phyloP scores from a whole-genome alignment of 108 stramenopile genomes.

The Chaetoceros muelleri region DNA sequence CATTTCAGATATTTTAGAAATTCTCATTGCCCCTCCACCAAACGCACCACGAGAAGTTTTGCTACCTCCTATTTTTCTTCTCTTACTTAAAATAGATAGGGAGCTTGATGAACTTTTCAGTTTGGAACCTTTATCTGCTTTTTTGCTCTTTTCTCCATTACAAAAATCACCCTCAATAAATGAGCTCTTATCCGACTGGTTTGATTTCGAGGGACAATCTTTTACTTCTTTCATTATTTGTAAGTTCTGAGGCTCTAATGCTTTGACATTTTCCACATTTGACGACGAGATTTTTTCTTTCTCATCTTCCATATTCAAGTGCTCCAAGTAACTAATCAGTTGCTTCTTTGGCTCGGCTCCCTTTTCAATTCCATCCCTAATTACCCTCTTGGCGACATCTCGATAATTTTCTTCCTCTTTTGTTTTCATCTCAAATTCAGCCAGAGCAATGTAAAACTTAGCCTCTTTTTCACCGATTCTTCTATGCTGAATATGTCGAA shows the following conservation, averaged over 20 bases:
- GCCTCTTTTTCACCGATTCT: conserved; percentile 4
- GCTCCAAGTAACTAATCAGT: not conserved
- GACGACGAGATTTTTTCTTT: not conserved
- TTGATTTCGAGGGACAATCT: not conserved
- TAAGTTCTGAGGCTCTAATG: not conserved
- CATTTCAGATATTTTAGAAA: too few species aligned
- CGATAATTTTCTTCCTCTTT: conserved; percentile 1
- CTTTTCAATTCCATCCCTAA: conserved; percentile 1
- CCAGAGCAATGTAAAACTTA: conserved; percentile 20
- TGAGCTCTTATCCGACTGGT: too few species aligned
- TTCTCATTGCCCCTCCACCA: too few species aligned
- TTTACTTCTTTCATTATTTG: not conserved
- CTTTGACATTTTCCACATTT: not conserved
- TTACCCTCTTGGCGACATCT: too few species aligned
- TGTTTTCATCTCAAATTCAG: conserved; percentile 21
- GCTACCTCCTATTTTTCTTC: too few species aligned
- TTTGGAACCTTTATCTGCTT: too few species aligned
- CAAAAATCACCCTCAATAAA: too few species aligned
- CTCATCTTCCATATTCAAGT: not conserved
- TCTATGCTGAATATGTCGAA: conserved; percentile 33
- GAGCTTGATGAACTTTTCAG: too few species aligned
- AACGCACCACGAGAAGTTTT: too few species aligned
- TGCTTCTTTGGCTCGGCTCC: conserved; percentile 1
- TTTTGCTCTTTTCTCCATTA: too few species aligned
- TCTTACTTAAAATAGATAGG: too few species aligned